Percentiles rank a stretch among this genome's conserved stretches.
Conservation (phyloP, 2,329 filamentous ascomycete genomes). For the Penicillium brevicompactum region DNA sequence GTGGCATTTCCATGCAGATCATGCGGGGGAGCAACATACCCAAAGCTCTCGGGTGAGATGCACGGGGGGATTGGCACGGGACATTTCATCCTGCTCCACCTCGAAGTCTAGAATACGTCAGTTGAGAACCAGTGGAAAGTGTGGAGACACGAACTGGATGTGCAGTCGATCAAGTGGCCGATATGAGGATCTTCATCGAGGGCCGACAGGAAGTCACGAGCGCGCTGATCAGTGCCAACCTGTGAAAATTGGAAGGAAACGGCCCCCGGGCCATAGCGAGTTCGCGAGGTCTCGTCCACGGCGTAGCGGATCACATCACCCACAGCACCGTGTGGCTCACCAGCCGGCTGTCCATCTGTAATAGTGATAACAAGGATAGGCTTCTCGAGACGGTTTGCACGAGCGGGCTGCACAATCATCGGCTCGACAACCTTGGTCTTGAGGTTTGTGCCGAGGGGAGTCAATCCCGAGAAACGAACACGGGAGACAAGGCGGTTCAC, state of each 20-base stretch:
- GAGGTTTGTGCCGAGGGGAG: conserved; percentile 66
- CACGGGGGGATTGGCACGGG: conserved; percentile 61
- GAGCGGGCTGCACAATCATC: conserved; percentile 58
- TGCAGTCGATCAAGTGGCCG: conserved; percentile 66
- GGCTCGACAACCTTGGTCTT: conserved; percentile 65
- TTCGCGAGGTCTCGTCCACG: conserved; percentile 52
- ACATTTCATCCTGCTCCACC: conserved; percentile 68
- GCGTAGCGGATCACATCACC: conserved; percentile 61
- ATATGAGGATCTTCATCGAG: conserved; percentile 66
- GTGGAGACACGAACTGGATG: conserved; percentile 59
- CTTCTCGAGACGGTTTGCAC: conserved; percentile 59
- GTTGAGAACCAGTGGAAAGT: conserved; percentile 15
- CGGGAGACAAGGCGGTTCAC: conserved; percentile 59
- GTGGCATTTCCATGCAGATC: neutral
- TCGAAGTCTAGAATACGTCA: conserved; percentile 57
- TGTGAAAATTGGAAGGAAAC: conserved; percentile 70
- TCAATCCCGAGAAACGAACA: conserved; percentile 66
- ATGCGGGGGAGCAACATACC: conserved; percentile 38
- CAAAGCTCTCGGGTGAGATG: conserved; percentile 67
- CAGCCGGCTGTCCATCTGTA: conserved; percentile 67
- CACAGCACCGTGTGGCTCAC: conserved; percentile 60
- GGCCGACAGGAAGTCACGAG: conserved; percentile 64
- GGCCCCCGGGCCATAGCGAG: conserved; percentile 59
- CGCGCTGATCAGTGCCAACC: conserved; percentile 67
- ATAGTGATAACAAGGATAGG: conserved; percentile 67